Evolutionary conservation across 2,329 filamentous ascomycete genomes (phyloP).

Genomic region (Didymella pomorum): DNA sequence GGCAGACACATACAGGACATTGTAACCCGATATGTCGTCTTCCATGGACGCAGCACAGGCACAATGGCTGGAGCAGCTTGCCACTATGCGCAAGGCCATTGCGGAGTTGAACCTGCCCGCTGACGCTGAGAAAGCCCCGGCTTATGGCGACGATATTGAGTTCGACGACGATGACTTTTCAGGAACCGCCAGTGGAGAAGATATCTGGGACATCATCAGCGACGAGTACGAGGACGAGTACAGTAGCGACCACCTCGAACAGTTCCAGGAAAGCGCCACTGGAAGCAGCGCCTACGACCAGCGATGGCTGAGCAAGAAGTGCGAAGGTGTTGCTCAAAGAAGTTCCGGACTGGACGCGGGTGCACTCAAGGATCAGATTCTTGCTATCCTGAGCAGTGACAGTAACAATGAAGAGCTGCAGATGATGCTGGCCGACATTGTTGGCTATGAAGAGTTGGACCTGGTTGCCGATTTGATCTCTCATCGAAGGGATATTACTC

Average conservation of each 20-base stretch:
- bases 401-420: constrained; percentile 83
- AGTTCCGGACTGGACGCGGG: constrained; percentile 72
- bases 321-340: constrained; percentile 68
- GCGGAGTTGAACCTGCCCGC: constrained; percentile 70
- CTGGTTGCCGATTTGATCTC: constrained; percentile 90
- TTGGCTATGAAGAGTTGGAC: constrained; percentile 93
- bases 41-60: constrained; percentile 57
- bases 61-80: constrained; percentile 86
- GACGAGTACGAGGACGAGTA: constrained; percentile 72
- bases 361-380: constrained; percentile 79
- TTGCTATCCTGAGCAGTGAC: constrained; percentile 74
- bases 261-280: constrained; percentile 51
- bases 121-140: constrained; percentile 55
- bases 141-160: constrained; percentile 66
- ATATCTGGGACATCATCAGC: constrained; percentile 93
- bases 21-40: constrained; percentile 46
- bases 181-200: constrained; percentile 71
- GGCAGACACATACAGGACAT: neutral
- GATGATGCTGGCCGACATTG: constrained; percentile 83
- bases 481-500: constrained; percentile 71
- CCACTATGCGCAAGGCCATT: constrained; percentile 85
- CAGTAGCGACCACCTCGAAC: constrained; percentile 71
- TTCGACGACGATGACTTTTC: constrained; percentile 72
- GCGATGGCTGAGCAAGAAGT: constrained; percentile 76
- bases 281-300: constrained; percentile 59